A percentile compares a stretch with the other conserved stretches of the same genome.
Conservation (phyloP, 1,139 yeast genomes). For the Kurtzmaniella quercitrusa region DNA sequence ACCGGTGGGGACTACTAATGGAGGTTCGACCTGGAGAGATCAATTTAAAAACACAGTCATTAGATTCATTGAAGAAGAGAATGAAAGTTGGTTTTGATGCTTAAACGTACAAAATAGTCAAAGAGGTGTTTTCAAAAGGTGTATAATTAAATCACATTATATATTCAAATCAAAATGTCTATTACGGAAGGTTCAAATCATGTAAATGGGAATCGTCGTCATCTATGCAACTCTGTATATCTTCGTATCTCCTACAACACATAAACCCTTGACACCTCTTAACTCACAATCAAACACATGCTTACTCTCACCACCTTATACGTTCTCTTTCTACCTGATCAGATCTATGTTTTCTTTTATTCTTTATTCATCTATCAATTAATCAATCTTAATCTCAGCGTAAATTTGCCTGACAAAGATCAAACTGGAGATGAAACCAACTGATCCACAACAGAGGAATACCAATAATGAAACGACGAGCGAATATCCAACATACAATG, state of each 20-base stretch:
- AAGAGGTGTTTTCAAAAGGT: no score
- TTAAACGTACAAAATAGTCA: no score
- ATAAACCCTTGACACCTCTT: no score
- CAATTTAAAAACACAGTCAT: conserved; percentile 21
- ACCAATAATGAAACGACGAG: conserved; percentile 63
- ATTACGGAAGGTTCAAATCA: no score
- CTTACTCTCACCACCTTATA: no score
- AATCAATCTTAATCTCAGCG: conserved; percentile 80
- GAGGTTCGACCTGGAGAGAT: conserved; percentile 24
- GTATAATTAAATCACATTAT: no score
- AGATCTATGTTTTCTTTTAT: neutral
- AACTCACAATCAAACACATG: no score
- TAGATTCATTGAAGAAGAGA: conserved; percentile 32
- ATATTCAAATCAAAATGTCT: no score
- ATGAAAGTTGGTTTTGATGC: conserved; percentile 38
- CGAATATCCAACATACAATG: conserved; percentile 85
- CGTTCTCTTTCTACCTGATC: no score
- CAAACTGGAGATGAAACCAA: conserved; percentile 77
- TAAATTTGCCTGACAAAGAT: conserved; percentile 77
- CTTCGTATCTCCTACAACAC: no score
- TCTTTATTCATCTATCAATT: conserved; percentile 6
- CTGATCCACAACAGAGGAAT: conserved; percentile 81
- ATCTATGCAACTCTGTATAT: no score
- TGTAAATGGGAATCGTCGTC: no score
- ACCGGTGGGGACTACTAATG: conserved; percentile 7